These are phyloP conservation scores for Populus tomentosa DNA, from an alignment of 441 rosid genomes.

Conservation along the genomic window DNA sequence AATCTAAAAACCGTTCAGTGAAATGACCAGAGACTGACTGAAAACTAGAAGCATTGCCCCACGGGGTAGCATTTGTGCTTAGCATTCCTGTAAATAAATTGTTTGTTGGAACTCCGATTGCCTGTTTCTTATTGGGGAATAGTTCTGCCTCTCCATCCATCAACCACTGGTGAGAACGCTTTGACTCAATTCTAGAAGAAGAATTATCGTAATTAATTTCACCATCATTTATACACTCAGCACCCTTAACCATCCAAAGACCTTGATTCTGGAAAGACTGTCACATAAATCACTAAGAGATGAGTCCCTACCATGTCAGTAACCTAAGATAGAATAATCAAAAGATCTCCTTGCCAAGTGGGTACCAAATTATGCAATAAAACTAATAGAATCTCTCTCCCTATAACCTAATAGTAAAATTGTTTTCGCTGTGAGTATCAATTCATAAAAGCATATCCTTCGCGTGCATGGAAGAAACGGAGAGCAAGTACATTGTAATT, in stretches of 20 bases:
- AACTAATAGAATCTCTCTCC: neutral
- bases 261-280: slow-evolving; percentile 56
- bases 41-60: slow-evolving; percentile 49
- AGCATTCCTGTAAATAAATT: slow-evolving; percentile 37
- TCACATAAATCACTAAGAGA: slow-evolving; percentile 9
- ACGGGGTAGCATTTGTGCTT: slow-evolving; percentile 38
- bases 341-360: neutral
- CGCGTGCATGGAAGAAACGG: neutral
- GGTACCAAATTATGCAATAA: neutral
- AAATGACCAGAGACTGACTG: slow-evolving; percentile 42
- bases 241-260: slow-evolving; percentile 49
- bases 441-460: neutral
- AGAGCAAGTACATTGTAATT: neutral
- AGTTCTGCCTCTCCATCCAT: slow-evolving; percentile 49
- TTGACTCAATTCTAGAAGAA: slow-evolving; percentile 37
- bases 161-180: slow-evolving; percentile 66
- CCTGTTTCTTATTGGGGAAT: slow-evolving; percentile 59
- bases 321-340: slow-evolving; percentile 3
- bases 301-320: neutral
- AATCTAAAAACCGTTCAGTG: slow-evolving; percentile 40
- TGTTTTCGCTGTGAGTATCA: neutral
- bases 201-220: slow-evolving; percentile 47
- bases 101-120: slow-evolving; percentile 34
- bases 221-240: slow-evolving; percentile 35
- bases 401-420: neutral